Evolutionary conservation across 306 rosid genomes (phyloP).

Genomic region (Benincasa hispida): DNA sequence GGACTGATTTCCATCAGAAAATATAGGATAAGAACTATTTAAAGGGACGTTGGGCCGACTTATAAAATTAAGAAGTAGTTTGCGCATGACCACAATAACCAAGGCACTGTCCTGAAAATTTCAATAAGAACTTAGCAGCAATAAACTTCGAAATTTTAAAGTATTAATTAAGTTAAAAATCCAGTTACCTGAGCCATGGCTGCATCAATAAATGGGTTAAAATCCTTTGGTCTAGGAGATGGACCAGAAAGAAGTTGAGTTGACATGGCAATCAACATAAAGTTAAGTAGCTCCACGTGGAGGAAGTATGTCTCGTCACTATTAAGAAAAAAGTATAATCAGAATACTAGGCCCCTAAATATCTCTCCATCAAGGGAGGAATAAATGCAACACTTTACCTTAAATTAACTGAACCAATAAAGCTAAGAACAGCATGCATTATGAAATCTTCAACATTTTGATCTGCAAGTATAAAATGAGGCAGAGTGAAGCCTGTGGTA

Average conservation of each 20-base stretch:
- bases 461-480: constrained; percentile 38
- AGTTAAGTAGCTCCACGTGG: constrained; percentile 88
- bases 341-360: constrained; percentile 16
- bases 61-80: constrained; percentile 61
- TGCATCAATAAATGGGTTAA: constrained; percentile 87
- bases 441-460: constrained; percentile 52
- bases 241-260: constrained; percentile 97
- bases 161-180: constrained; percentile 5
- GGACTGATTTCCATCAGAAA: constrained; percentile 68
- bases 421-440: constrained; percentile 57
- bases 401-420: constrained; percentile 68
- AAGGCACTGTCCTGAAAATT: constrained; percentile 69
- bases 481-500: neutral
- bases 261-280: constrained; percentile 84
- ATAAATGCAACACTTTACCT: constrained; percentile 47
- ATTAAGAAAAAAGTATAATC: constrained; percentile 14
- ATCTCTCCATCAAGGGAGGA: constrained; percentile 15
- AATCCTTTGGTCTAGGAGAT: constrained; percentile 73
- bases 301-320: constrained; percentile 60
- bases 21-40: constrained; percentile 52
- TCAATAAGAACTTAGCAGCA: constrained; percentile 16
- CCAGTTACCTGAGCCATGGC: constrained; percentile 80
- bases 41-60: constrained; percentile 35
- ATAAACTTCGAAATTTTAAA: constrained; percentile 6
- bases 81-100: constrained; percentile 55